Percentiles rank a stretch among this genome's conserved stretches.
Evolutionary conservation across 2,329 filamentous ascomycete genomes (phyloP).

Genomic region (Colletotrichum falcatum): DNA sequence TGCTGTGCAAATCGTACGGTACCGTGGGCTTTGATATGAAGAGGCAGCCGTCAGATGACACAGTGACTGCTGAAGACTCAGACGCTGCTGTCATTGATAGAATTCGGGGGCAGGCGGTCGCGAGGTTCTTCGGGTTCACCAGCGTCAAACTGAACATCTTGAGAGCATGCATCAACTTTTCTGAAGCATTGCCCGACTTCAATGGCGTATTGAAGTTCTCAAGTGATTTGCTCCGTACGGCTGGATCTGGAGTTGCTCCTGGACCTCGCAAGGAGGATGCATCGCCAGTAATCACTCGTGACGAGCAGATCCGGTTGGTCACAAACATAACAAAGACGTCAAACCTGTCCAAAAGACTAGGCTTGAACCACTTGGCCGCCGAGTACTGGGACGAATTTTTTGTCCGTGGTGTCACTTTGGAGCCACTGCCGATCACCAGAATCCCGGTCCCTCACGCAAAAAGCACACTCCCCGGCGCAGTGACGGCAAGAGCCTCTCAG

Average conservation of each 20-base stretch:
- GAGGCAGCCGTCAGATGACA: slow-evolving; percentile 45
- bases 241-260: slow-evolving; percentile 83
- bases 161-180: slow-evolving; percentile 91
- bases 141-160: slow-evolving; percentile 88
- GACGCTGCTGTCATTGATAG: slow-evolving; percentile 66
- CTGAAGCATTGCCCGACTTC: slow-evolving; percentile 93
- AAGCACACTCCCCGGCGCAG: slow-evolving; percentile 64
- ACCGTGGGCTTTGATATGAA: slow-evolving; percentile 64
- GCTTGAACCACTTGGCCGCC: slow-evolving; percentile 76
- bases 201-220: slow-evolving; percentile 90
- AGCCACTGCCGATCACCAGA: slow-evolving; percentile 69
- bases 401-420: slow-evolving; percentile 79
- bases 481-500: slow-evolving; percentile 64
- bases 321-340: slow-evolving; percentile 90
- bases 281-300: slow-evolving; percentile 76
- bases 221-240: slow-evolving; percentile 83
- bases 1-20: slow-evolving; percentile 73
- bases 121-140: slow-evolving; percentile 79
- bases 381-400: slow-evolving; percentile 99
- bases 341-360: slow-evolving; percentile 79
- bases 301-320: slow-evolving; percentile 87
- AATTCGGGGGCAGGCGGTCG: slow-evolving; percentile 69
- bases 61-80: slow-evolving; percentile 55
- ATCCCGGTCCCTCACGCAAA: slow-evolving; percentile 75
- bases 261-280: slow-evolving; percentile 76